Percentiles rank a stretch among this genome's conserved stretches.
These are phyloP conservation scores for Alternaria viburni DNA, from an alignment of 2,329 filamentous ascomycete genomes.

Conservation along the genomic window DNA sequence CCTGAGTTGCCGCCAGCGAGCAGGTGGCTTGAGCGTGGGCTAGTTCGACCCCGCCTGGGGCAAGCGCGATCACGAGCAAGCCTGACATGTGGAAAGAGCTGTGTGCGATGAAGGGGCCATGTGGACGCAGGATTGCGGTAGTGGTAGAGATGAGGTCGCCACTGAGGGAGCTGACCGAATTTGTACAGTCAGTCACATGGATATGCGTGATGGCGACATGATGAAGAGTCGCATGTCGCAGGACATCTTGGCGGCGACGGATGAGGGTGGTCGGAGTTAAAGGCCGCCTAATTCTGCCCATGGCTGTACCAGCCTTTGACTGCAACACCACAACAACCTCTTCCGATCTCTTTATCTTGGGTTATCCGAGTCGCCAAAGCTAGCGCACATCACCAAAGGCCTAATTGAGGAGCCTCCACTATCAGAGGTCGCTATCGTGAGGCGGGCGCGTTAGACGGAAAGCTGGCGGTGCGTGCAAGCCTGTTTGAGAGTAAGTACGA, in stretches of 20 bases:
- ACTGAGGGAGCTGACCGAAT: constrained; percentile 10
- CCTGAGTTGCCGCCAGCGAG: not conserved
- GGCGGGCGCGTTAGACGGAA: not conserved
- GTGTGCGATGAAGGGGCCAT: not conserved
- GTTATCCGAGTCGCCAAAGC: constrained; percentile 9
- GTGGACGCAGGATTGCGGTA: not conserved
- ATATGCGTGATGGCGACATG: constrained; percentile 5
- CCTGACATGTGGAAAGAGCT: not conserved
- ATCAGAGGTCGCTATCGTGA: constrained; percentile 2
- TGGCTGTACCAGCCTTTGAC: constrained; percentile 5
- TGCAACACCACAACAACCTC: constrained; percentile 2
- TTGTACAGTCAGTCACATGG: constrained; percentile 10
- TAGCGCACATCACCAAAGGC: constrained; percentile 1
- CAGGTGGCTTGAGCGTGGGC: constrained; percentile 5
- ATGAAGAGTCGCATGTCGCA: constrained; percentile 5
- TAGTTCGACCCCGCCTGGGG: constrained; percentile 6
- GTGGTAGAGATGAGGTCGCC: not conserved
- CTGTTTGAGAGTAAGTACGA: constrained; percentile 7
- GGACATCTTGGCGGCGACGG: constrained; percentile 13
- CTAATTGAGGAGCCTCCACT: not conserved
- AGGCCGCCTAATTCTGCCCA: constrained; percentile 19
- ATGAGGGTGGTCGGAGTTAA: constrained; percentile 26
- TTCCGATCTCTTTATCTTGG: not conserved
- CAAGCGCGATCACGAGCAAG: not conserved
- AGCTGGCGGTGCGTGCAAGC: constrained; percentile 4